Evolutionary conservation across 345 rosid genomes (phyloP), one percentile per base, ranked within the genome.

Genomic region (Turnera subulata): DNA sequence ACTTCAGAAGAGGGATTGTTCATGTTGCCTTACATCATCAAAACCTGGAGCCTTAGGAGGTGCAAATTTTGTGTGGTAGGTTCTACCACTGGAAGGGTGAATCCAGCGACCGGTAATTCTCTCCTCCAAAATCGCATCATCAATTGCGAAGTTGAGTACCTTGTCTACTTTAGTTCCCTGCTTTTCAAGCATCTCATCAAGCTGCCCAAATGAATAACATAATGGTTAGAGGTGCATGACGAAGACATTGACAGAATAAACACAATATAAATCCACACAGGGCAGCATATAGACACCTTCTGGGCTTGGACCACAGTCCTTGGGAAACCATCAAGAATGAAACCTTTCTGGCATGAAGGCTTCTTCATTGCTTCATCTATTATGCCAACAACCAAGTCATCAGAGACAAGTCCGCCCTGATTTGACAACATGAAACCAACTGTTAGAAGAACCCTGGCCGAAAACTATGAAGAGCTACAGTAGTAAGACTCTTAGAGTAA

Each of bases 51-150:
- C 82, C 82, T 86, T 86, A 21, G 97, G 84, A 75, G 98, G 97
- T 16, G 96, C 85, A 51, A 80, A 92, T 67, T 83, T 92, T 9
- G 86, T 77, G 62, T 89, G 98, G 59, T 89, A 92, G 53, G 88
- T 77, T 73, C 97, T 86, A 37, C 98, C 97, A 79, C 98, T 92
- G 11, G 88, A 78, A 73, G 98, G 96, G 63, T 92, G 98, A 58
- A 92, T 82, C 98, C 97, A 92, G 68, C 98, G 86, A 48, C 94
- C 97, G 18, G 97, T 89, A 38, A 92, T 86, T 75, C 98, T 84
- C 70, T 92, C 98, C 82, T 89, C 98, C 73, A 92, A 78, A 64
- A 86, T 81, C 4, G 80, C 77, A 82, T 92, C 98, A 45, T 86
- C 88, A 1, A 92, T 83, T 1, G 93, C 91, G 78, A 92, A 92